Evolutionary conservation across 1,139 yeast genomes (phyloP).

Genomic region (Torulaspora pretoriensis): DNA sequence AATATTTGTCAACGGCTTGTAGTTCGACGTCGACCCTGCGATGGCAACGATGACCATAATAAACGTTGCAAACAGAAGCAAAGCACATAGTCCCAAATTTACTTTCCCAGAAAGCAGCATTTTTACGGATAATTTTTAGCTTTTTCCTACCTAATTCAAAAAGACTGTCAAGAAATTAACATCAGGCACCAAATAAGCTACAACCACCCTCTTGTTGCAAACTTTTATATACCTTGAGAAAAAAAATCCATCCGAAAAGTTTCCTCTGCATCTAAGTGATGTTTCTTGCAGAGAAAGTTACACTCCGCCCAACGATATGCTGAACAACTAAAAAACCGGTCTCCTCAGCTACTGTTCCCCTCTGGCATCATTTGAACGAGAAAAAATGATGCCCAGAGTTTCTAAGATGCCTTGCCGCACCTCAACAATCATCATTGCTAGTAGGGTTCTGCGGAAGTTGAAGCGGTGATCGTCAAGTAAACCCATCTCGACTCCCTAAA

Average conservation of each 20-base stretch:
- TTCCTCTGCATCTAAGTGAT: neutral
- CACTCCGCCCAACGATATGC: neutral
- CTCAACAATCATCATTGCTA: neutral
- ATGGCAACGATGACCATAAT: conserved; percentile 30
- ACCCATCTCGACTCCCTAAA: conserved; percentile 1
- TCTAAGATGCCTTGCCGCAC: conserved; percentile 1
- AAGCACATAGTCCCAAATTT: conserved; percentile 17
- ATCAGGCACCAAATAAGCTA: too few relatives aligned
- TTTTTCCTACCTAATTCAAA: neutral
- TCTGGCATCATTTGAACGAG: conserved; percentile 1
- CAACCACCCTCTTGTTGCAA: too few relatives aligned
- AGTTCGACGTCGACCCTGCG: conserved; percentile 33
- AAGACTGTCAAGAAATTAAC: neutral
- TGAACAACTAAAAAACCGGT: neutral
- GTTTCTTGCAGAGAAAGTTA: neutral
- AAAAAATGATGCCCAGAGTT: conserved; percentile 2
- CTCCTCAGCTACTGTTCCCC: neutral
- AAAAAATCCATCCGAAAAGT: neutral
- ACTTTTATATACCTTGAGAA: neutral
- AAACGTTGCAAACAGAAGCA: conserved; percentile 27
- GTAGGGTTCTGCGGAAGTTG: neutral
- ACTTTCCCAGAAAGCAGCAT: conserved; percentile 6
- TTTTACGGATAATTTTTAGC: neutral
- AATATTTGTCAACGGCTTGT: conserved; percentile 31
- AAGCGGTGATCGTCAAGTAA: neutral